These are phyloP conservation scores for Globisporangium takayamanum DNA, from an alignment of 352 stramenopile genomes.

Conservation along the genomic window DNA sequence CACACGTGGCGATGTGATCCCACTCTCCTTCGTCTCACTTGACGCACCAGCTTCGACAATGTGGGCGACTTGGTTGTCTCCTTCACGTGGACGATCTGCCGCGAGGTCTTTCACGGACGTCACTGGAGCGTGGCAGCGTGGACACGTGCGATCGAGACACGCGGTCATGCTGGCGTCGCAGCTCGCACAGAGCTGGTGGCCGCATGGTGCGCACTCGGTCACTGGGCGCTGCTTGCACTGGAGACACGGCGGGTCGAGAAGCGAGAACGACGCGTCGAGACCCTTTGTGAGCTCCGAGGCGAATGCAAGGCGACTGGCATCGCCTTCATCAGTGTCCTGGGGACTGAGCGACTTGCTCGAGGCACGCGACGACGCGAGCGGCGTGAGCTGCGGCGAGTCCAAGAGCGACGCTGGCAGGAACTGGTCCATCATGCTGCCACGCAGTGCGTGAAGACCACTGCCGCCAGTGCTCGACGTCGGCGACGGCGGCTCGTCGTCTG, in stretches of 20 bases:
- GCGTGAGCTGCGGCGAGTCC: slow-evolving; percentile 78
- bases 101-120: slow-evolving; percentile 7
- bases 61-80: slow-evolving; percentile 24
- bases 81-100: background rate
- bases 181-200: slow-evolving; percentile 12
- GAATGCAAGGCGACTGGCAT: slow-evolving; percentile 1
- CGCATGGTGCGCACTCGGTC: slow-evolving; percentile 13
- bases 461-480: slow-evolving; percentile 29
- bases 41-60: slow-evolving; percentile 20
- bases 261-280: slow-evolving; percentile 29
- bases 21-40: slow-evolving; percentile 30
- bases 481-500: slow-evolving; percentile 46
- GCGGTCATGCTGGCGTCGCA: slow-evolving; percentile 8
- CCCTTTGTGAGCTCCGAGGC: slow-evolving; percentile 28
- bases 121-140: slow-evolving; percentile 9
- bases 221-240: slow-evolving; percentile 15
- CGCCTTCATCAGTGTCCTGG: slow-evolving; percentile 6
- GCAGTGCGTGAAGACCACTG: slow-evolving; percentile 38
- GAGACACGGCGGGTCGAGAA: slow-evolving; percentile 14
- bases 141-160: slow-evolving; percentile 2
- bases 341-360: slow-evolving; percentile 17
- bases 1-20: slow-evolving; percentile 12
- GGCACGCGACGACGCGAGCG: slow-evolving; percentile 23
- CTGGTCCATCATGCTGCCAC: slow-evolving; percentile 70
- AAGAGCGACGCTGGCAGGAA: slow-evolving; percentile 73